These are phyloP conservation scores for Coniochaeta prunicola DNA, from an alignment of 2,329 filamentous ascomycete genomes.

Conservation along the genomic window DNA sequence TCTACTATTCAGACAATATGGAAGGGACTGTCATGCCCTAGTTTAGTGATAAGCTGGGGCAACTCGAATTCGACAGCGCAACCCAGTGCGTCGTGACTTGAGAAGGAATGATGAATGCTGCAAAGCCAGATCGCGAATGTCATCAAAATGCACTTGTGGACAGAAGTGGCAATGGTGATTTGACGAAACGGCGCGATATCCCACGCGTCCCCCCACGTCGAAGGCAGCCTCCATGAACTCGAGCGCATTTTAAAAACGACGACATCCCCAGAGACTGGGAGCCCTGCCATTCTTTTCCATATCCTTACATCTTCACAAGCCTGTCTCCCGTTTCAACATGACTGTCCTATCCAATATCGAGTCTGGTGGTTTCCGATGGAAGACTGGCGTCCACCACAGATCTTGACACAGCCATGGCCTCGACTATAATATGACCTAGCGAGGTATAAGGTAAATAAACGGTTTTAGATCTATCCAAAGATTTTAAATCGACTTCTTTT, in stretches of 20 bases:
- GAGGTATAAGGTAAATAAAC: background rate
- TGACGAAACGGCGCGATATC: slow-evolving; percentile 11
- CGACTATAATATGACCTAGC: background rate
- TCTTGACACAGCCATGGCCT: background rate
- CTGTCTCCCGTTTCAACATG: background rate
- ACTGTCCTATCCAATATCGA: background rate
- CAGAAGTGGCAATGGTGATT: slow-evolving; percentile 8
- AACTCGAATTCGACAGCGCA: too few species aligned
- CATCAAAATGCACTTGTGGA: background rate
- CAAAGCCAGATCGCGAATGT: background rate
- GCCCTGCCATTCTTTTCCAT: background rate
- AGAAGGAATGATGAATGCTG: background rate
- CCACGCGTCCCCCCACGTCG: slow-evolving; percentile 18
- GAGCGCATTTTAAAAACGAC: slow-evolving; percentile 13
- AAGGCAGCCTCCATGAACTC: background rate
- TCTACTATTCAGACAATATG: background rate
- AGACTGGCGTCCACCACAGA: background rate
- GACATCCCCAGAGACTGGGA: slow-evolving; percentile 4
- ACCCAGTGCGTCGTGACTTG: too few species aligned
- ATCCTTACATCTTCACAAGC: background rate
- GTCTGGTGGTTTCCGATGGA: background rate
- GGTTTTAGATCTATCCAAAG: background rate
- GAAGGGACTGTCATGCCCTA: too few species aligned
- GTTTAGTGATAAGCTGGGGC: background rate
- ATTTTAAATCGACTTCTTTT: background rate